Base-by-base conservation (phyloP, 495 filamentous ascomycete genomes). In the Aspergillus leporis region DNA sequence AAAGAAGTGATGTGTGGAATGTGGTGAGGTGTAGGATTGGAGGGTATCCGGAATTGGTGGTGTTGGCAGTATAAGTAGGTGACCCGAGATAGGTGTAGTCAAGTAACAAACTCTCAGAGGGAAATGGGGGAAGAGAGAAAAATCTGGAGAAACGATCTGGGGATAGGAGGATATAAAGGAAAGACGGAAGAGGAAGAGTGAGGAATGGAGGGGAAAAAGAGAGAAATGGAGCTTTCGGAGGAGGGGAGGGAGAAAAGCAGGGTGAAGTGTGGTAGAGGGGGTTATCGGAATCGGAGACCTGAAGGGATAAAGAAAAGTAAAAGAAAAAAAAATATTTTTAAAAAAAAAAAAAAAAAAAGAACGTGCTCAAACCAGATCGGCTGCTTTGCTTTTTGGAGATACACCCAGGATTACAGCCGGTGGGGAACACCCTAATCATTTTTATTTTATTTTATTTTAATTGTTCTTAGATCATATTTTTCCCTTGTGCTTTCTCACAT, bases 141-240 rank as follows among this genome's bases (percentile, higher is more conserved):
- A 69, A 66, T 65, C 59, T 65, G 66, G 66, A 70, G 71, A 60
- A 61, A 59, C 38, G 63, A 65, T 67, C 62, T 66, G 63, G 65
- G 68, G 66, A 62, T 61, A 63, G 58, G 67, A 64, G 63, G 59
- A 62, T 61, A 66, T 66, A 66, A 64, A 53, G 58, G 56, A 58
- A 54, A 55, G 49, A 53, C 52, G 52, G 55, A 62, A 56, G 51
- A 55, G 52, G 56, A 56, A 70, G 64, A 70, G 60, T 65, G 66
- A 70, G 62, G 69, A 76, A 73, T 74, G 73, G 72, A 75, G 72
- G 72, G 68, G 70, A 70, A 74, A 67, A 74, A 74, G 66, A 69
- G 64, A 54, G 56, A 66, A 58, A 67, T 52, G 57, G 61, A 66
- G 56, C 59, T 47, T 47, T 64, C 60, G 68, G 65, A 60, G 68